Evolutionary conservation across 352 stramenopile species (phyloP).

Genomic region (Phytopythium mirpurense): DNA sequence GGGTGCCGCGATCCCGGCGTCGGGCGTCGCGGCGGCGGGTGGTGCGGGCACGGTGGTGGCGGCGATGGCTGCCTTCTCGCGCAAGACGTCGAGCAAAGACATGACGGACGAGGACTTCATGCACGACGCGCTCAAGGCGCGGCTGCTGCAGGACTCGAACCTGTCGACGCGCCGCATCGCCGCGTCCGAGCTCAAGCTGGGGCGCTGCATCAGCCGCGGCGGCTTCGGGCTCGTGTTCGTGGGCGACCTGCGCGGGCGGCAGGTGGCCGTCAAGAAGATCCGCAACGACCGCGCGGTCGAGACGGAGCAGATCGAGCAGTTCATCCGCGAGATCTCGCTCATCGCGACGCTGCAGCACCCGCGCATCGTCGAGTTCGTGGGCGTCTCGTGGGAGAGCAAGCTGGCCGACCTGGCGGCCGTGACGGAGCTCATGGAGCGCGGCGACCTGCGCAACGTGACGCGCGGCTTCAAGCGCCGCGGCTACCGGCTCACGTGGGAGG

Average conservation of each 20-base stretch:
- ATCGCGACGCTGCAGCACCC: conserved; percentile 52
- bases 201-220: conserved; percentile 36
- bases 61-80: background rate
- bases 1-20: background rate
- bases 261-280: conserved; percentile 41
- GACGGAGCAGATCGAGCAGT: conserved; percentile 28
- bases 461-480: conserved; percentile 15
- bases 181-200: conserved; percentile 25
- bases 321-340: conserved; percentile 57
- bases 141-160: conserved; percentile 22
- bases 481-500: conserved; percentile 36
- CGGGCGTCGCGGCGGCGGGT: background rate
- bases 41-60: conserved; percentile 11
- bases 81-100: conserved; percentile 7
- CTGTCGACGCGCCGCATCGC: conserved; percentile 32
- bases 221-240: conserved; percentile 38
- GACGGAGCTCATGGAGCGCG: conserved; percentile 73
- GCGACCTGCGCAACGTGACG: conserved; percentile 59
- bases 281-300: conserved; percentile 29
- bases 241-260: conserved; percentile 24
- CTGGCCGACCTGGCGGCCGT: conserved; percentile 48
- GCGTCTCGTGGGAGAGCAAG: conserved; percentile 51
- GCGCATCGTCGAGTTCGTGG: conserved; percentile 67
- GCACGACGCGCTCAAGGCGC: conserved; percentile 20
- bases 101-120: conserved; percentile 19